Percentiles rank a stretch among this genome's conserved stretches.
These are phyloP conservation scores for Claviceps africana DNA, from an alignment of 2,329 filamentous ascomycete species.

Conservation along the genomic window DNA sequence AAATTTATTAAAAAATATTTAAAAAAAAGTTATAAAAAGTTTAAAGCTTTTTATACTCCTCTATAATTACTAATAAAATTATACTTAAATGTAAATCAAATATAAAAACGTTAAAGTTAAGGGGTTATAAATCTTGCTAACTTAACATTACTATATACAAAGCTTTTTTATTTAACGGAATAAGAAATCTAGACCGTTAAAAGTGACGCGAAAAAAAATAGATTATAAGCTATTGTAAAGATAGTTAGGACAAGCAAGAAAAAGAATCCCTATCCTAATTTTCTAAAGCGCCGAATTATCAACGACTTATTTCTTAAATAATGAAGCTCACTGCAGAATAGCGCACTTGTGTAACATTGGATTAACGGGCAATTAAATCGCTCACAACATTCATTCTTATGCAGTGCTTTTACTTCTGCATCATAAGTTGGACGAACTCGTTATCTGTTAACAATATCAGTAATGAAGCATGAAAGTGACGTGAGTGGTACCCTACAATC, in stretches of 20 bases:
- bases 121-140: no score
- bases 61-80: no score
- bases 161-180: no score
- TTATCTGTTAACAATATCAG: conserved; percentile 46
- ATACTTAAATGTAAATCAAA: no score
- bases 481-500: conserved; percentile 48
- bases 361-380: background rate
- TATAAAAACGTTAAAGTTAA: no score
- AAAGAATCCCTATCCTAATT: background rate
- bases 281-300: conserved; percentile 3
- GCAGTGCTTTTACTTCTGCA: conserved; percentile 65
- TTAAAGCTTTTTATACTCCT: no score
- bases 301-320: background rate
- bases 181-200: no score
- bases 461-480: background rate
- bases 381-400: background rate
- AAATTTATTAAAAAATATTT: no score
- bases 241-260: background rate
- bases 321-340: background rate
- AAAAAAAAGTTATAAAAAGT: no score
- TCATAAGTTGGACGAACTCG: conserved; percentile 89
- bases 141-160: no score
- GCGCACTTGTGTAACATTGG: background rate
- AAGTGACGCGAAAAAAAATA: no score
- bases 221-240: no score